Percentiles rank a stretch among this genome's conserved stretches.
Conservation (phyloP, 495 filamentous ascomycete species). For the Entonaema liquescens region DNA sequence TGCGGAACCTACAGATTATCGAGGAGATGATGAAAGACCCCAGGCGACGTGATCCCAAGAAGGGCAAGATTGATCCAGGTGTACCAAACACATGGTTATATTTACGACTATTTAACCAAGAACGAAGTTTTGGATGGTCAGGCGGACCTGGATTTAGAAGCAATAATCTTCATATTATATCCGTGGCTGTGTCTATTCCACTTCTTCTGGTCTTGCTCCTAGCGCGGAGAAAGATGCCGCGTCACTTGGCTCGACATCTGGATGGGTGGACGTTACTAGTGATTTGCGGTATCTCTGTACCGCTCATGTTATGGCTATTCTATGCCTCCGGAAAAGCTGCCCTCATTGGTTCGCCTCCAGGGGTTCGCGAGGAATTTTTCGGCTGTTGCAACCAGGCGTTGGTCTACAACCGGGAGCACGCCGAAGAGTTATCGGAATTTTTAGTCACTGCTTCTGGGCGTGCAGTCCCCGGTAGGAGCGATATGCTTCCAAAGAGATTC, state of each 20-base stretch:
- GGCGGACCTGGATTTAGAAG: conserved; percentile 49
- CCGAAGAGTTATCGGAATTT: conserved; percentile 42
- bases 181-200: conserved; percentile 39
- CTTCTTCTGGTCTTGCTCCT: conserved; percentile 28
- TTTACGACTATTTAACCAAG: conserved; percentile 60
- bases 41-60: conserved; percentile 25
- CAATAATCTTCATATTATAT: conserved; percentile 52
- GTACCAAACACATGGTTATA: conserved; percentile 55
- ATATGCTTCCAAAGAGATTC: conserved; percentile 47
- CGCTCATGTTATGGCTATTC: conserved; percentile 50
- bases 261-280: conserved; percentile 51
- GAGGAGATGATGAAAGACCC: conserved; percentile 42
- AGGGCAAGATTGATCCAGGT: conserved; percentile 31
- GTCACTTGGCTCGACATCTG: conserved; percentile 41
- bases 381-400: conserved; percentile 60
- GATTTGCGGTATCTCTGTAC: conserved; percentile 49
- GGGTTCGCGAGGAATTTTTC: conserved; percentile 51
- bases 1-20: conserved; percentile 50
- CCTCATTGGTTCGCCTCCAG: conserved; percentile 50
- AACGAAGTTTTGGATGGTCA: conserved; percentile 53
- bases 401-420: conserved; percentile 52
- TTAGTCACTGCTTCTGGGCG: conserved; percentile 37
- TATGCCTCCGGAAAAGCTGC: conserved; percentile 59
- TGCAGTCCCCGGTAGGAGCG: conserved; percentile 32
- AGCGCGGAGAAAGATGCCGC: conserved; percentile 25